phyloP scores from a whole-genome alignment of 192 early-diverging fungal genomes.

The Endogone sp. region DNA sequence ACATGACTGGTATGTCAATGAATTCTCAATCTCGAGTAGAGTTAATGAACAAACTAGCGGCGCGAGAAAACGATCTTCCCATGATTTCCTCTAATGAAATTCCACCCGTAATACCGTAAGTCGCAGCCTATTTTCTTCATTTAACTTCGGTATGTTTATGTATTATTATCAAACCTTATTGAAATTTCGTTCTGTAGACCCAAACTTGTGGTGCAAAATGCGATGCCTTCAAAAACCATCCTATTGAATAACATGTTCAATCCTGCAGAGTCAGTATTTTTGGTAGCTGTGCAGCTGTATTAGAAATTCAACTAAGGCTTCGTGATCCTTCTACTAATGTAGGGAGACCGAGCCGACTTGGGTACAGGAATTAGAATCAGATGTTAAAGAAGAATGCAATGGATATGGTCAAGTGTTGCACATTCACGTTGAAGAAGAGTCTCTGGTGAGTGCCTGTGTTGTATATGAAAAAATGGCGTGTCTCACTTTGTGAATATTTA shows the following conservation, averaged over 20 bases:
- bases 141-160: background rate
- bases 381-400: conserved; percentile 78
- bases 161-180: conserved; percentile 2
- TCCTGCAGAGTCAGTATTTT: conserved; percentile 64
- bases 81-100: conserved; percentile 23
- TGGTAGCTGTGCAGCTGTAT: background rate
- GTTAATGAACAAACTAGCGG: conserved; percentile 79
- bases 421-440: conserved; percentile 67
- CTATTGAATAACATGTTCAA: conserved; percentile 88
- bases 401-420: conserved; percentile 75
- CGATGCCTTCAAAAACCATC: conserved; percentile 59
- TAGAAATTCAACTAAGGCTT: background rate
- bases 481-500: background rate
- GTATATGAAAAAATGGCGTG: no score
- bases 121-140: background rate
- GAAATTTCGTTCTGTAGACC: conserved; percentile 18
- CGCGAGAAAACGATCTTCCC: conserved; percentile 39
- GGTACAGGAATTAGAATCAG: conserved; percentile 80
- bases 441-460: conserved; percentile 40
- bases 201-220: conserved; percentile 41
- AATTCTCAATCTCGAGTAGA: conserved; percentile 68
- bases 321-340: conserved; percentile 13
- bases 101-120: conserved; percentile 14
- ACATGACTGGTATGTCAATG: conserved; percentile 58
- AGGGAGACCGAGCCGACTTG: conserved; percentile 82